phyloP scores from a whole-genome alignment of 2,329 filamentous ascomycete species.

The Neurospora sp. region DNA sequence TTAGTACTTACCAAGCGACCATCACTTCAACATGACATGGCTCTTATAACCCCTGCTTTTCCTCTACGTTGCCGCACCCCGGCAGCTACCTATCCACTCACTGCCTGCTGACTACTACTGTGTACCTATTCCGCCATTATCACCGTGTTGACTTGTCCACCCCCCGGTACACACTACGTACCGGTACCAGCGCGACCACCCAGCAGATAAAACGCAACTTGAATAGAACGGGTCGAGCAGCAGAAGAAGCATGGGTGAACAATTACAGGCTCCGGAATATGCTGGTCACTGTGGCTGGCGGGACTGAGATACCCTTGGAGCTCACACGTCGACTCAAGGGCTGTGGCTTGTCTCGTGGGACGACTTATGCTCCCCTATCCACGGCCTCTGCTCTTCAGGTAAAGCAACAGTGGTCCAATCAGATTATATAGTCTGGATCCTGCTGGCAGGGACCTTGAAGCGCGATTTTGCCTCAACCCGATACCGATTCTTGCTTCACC shows the following conservation, averaged over 20 bases:
- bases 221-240: neutral
- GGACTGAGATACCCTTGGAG: neutral
- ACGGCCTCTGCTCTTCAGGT: neutral
- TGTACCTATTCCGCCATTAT: conserved; percentile 2
- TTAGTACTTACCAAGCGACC: neutral
- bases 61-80: neutral
- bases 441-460: neutral
- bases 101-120: neutral
- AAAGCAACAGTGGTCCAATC: neutral
- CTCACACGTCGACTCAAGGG: neutral
- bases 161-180: neutral
- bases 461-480: neutral
- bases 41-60: neutral
- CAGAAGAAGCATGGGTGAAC: neutral
- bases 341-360: neutral
- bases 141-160: neutral
- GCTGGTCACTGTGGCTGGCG: neutral
- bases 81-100: neutral
- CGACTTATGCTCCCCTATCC: neutral
- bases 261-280: neutral
- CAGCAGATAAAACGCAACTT: neutral
- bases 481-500: neutral
- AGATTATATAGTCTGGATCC: neutral
- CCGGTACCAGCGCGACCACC: neutral
- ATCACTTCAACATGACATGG: neutral